phyloP scores from a whole-genome alignment of 2,329 filamentous ascomycete species.

The Rutstroemia sp. region DNA sequence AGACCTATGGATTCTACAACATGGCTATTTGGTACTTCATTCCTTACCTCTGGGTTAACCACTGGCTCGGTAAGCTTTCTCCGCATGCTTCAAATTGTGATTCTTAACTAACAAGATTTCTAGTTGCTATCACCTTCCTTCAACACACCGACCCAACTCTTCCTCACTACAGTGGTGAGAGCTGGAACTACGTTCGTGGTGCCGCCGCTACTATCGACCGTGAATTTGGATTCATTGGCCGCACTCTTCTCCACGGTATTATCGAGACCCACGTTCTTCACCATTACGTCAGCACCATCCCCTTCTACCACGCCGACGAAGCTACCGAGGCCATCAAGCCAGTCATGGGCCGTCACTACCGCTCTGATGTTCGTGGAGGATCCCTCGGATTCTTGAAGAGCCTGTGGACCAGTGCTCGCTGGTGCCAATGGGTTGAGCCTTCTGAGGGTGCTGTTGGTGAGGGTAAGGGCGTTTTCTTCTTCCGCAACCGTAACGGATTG shows the following conservation, averaged over 20 bases:
- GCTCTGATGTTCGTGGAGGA: conserved; percentile 70
- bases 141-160: conserved; percentile 95
- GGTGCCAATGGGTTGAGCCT: conserved; percentile 98
- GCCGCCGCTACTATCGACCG: conserved; percentile 94
- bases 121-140: conserved; percentile 93
- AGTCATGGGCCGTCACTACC: conserved; percentile 95
- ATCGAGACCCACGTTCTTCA: conserved; percentile 70
- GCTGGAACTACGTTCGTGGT: conserved; percentile 91
- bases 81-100: neutral
- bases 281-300: conserved; percentile 94
- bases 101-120: conserved; percentile 20
- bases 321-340: conserved; percentile 89
- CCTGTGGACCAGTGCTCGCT: conserved; percentile 72
- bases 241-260: conserved; percentile 6
- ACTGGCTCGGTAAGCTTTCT: conserved; percentile 80
- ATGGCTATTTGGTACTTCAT: conserved; percentile 90
- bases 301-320: conserved; percentile 95
- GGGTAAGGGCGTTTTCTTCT: conserved; percentile 88
- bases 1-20: conserved; percentile 77
- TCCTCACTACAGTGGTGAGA: conserved; percentile 79
- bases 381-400: conserved; percentile 75
- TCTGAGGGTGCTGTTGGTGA: conserved; percentile 73
- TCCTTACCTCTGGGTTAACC: conserved; percentile 96
- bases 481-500: conserved; percentile 86
- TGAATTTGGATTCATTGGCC: conserved; percentile 93